A percentile compares a stretch with the other conserved stretches of the same genome.
These are phyloP conservation scores for Penicillium pancosmium DNA, from an alignment of 495 filamentous ascomycete species.

Conservation along the genomic window DNA sequence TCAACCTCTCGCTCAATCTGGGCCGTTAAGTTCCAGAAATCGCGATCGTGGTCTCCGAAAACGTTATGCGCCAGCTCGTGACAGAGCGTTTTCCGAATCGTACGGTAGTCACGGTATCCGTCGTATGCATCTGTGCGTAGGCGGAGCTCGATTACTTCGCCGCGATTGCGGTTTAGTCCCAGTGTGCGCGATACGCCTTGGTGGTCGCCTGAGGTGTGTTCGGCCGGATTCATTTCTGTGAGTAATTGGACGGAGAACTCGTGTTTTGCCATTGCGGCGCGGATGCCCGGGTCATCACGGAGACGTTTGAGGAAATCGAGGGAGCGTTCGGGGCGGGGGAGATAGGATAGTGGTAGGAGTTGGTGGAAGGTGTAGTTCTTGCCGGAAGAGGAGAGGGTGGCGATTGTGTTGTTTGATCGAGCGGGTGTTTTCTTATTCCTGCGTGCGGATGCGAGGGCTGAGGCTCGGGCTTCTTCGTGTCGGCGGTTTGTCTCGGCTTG, in stretches of 20 bases:
- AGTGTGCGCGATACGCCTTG: constrained; percentile 63
- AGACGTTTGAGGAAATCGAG: constrained; percentile 77
- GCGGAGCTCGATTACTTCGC: constrained; percentile 89
- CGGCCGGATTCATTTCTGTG: constrained; percentile 91
- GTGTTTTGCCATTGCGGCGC: constrained; percentile 77
- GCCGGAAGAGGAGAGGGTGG: constrained; percentile 47
- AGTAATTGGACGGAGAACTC: constrained; percentile 84
- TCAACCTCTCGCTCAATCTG: constrained; percentile 89
- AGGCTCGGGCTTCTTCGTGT: constrained; percentile 41
- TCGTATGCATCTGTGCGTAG: constrained; percentile 92
- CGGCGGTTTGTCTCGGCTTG: constrained; percentile 41
- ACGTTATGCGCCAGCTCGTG: constrained; percentile 96
- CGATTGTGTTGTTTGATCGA: constrained; percentile 22
- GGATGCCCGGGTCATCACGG: constrained; percentile 82
- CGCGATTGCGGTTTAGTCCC: constrained; percentile 84
- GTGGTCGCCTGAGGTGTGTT: constrained; percentile 73
- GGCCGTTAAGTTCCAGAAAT: constrained; percentile 86
- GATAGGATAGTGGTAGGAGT: constrained; percentile 74
- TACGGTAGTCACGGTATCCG: constrained; percentile 89
- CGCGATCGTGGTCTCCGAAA: constrained; percentile 74
- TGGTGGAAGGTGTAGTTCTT: constrained; percentile 78
- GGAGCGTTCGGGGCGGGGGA: constrained; percentile 70
- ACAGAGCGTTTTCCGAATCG: constrained; percentile 87
- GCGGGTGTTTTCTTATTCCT: neutral
- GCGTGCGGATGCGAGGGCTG: constrained; percentile 32